Base-by-base conservation (phyloP, 2,329 filamentous ascomycete species). In the Aureobasidium pullulans region DNA sequence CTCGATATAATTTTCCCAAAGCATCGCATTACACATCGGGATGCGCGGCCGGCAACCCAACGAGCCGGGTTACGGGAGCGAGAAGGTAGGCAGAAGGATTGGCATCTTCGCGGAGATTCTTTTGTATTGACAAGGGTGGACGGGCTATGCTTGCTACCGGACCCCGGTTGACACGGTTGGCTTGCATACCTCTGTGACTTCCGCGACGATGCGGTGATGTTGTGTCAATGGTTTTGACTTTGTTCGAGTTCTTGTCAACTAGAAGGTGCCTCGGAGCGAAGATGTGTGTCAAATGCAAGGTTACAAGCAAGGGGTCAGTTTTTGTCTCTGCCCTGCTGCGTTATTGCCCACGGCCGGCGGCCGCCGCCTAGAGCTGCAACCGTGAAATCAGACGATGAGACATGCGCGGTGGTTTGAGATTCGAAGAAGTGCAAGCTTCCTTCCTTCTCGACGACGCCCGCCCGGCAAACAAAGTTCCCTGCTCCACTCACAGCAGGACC, bases 361-460 rank as follows among this genome's bases (percentile, higher is more conserved):
- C 28, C 9, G n/a, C 15, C 32, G 46, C 10, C 46, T 4, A 32
- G 43, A 19, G 19, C 23, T 49, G 4, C 29, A 23, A 23, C 23
- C 23, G 44, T 49, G 9, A 16, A 49, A 49, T 49, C 10, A 36
- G 46, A 49, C 31, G 31, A 49, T 49, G 46, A 52, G 48, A 52
- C 48, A 52, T 52, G 48, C 48, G 36, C 48, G 36, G 34, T 36
- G 48, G 48, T 52, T 52, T 53, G 49, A 42, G 16, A 36, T 49
- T 28, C 11, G 47, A 13, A 46, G 19, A 23, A 6, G 40, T 11
- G 16, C 40, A 32, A 47, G 44, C 44, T 32, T 34, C 29, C 46
- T 32, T 48, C 46, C 46, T 32, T 48, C 46, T 48, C 31, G 46
- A 48, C 46, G 31, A 15, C 31, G 46, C 31, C 15, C 46, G 8